Conservation (phyloP, 1,139 yeast species). For the Meyerozyma smithsonii region DNA sequence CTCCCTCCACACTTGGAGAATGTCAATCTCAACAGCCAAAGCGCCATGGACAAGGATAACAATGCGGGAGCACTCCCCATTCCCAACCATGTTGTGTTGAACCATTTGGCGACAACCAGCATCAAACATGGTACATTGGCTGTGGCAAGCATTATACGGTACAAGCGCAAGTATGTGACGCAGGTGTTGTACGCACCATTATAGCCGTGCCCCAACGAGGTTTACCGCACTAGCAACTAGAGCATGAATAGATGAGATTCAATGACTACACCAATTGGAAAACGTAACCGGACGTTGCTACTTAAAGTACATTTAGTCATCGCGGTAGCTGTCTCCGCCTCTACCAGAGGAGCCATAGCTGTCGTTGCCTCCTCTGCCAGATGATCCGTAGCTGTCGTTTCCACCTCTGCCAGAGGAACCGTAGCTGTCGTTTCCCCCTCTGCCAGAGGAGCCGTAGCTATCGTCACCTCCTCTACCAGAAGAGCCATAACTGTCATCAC, state of each 20-base stretch:
- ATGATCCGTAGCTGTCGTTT: slow-evolving; percentile 11
- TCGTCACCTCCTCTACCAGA: slow-evolving; percentile 10
- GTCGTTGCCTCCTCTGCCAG: slow-evolving; percentile 10
- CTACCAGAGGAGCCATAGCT: slow-evolving; percentile 9
- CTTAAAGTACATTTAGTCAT: neutral
- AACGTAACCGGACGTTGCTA: neutral
- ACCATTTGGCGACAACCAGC: slow-evolving; percentile 47
- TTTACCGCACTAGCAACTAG: too few relatives aligned
- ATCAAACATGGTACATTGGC: slow-evolving; percentile 47
- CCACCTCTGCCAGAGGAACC: slow-evolving; percentile 7
- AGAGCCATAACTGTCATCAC: slow-evolving; percentile 13
- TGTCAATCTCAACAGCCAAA: slow-evolving; percentile 43
- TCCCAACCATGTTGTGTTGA: slow-evolving; percentile 45
- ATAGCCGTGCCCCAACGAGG: too few relatives aligned
- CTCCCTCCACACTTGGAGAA: slow-evolving; percentile 47
- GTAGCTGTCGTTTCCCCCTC: slow-evolving; percentile 6
- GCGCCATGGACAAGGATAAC: slow-evolving; percentile 42
- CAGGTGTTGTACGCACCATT: slow-evolving; percentile 48
- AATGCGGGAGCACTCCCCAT: slow-evolving; percentile 48
- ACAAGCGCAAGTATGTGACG: slow-evolving; percentile 45
- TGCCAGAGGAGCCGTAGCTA: slow-evolving; percentile 15
- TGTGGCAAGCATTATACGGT: slow-evolving; percentile 45
- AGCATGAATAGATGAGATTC: neutral
- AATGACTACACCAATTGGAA: neutral
- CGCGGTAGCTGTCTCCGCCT: slow-evolving; percentile 8